These are phyloP conservation scores for Colletotrichum camelliae DNA, from an alignment of 2,329 filamentous ascomycete genomes.

Conservation along the genomic window DNA sequence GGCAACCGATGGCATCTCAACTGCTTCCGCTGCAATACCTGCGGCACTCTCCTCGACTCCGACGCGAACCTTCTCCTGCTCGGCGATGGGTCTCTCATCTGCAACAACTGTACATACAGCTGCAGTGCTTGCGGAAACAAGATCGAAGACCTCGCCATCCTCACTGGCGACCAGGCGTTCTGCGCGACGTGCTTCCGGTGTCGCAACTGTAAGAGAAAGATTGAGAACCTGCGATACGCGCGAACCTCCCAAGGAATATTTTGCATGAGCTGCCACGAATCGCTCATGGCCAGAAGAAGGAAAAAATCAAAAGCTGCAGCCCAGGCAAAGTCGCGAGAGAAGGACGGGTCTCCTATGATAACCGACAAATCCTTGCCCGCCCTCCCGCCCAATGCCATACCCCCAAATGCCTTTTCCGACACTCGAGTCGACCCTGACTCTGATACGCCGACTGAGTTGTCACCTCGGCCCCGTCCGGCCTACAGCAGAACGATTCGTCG, in stretches of 20 bases:
- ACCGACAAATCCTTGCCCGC: conserved; percentile 94
- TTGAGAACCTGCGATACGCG: conserved; percentile 97
- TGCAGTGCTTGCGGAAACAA: conserved; percentile 97
- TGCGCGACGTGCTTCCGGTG: conserved; percentile 97
- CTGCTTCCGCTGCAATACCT: conserved; percentile 98
- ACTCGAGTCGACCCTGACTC: conserved; percentile 63
- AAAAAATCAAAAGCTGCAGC: conserved; percentile 81
- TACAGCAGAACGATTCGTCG: conserved; percentile 58
- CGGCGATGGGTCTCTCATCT: conserved; percentile 96
- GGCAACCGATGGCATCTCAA: conserved; percentile 98
- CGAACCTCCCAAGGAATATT: conserved; percentile 98
- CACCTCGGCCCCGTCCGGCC: conserved; percentile 62
- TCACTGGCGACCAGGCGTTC: conserved; percentile 97
- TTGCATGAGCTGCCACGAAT: conserved; percentile 99
- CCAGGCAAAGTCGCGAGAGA: conserved; percentile 65
- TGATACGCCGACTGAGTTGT: conserved; percentile 72
- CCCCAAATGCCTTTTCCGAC: conserved; percentile 66
- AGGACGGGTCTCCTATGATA: conserved; percentile 70
- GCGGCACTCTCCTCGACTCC: conserved; percentile 93
- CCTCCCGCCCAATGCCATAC: conserved; percentile 77
- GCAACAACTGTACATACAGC: conserved; percentile 99
- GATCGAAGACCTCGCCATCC: conserved; percentile 96
- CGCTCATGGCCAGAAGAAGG: conserved; percentile 87
- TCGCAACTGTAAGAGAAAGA: conserved; percentile 97
- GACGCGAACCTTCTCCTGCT: conserved; percentile 97